Evolutionary conservation across 805 yeast species (phyloP), one percentile per base, ranked within the genome.

Genomic region (Wickerhamiella brachini): DNA sequence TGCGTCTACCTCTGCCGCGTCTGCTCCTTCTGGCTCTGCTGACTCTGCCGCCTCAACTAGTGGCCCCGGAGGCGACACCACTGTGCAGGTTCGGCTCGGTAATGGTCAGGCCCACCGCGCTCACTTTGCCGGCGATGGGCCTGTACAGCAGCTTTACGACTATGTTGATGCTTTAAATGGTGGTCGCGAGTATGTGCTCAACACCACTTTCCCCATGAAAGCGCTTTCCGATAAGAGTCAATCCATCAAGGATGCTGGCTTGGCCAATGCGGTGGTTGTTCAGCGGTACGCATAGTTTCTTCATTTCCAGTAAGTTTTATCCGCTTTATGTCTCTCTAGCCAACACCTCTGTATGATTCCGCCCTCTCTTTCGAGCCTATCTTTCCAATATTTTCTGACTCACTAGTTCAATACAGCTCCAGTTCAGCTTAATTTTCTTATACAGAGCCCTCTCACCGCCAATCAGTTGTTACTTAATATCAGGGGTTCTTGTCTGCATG

Each of bases 261-360:
- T 87, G 56, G 75, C 76, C 48, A 85, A 85, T 58, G 78, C 97
- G 1, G 95, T 86, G n/a, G 80, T 89, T 29, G 86, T 89, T 17
- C 97, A 59, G 43, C 39, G 61, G 15, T 54, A 45, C 21, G 20
- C 38, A 12, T 45, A 18, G 26, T 23, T 13, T n/a, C n/a, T n/a
- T n/a, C n/a, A n/a, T n/a, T n/a, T n/a, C n/a, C n/a, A n/a, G n/a
- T n/a, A n/a, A n/a, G n/a, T n/a, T n/a, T n/a, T n/a, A n/a, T n/a
- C n/a, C n/a, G n/a, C n/a, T n/a, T n/a, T n/a, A n/a, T n/a, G n/a
- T n/a, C n/a, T n/a, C n/a, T n/a, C n/a, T n/a, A n/a, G n/a, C n/a
- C n/a, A n/a, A n/a, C n/a, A n/a, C n/a, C n/a, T n/a, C n/a, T n/a
- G n/a, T n/a, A n/a, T n/a, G n/a, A n/a, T n/a, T n/a, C n/a, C n/a